Conservation (phyloP, 345 rosid species). For the Punica granatum region DNA sequence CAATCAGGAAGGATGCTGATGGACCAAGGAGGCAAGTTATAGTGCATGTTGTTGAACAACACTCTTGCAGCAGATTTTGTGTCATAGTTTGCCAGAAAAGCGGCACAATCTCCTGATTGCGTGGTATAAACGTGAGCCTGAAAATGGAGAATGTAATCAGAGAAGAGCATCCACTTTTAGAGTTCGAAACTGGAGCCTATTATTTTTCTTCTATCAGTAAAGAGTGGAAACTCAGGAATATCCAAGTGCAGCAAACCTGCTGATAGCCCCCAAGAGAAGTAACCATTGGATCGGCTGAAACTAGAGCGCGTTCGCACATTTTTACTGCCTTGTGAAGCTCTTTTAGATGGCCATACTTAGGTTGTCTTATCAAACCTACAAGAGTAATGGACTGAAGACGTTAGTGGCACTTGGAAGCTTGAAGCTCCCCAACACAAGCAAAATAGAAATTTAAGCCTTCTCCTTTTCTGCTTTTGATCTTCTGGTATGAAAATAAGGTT, state of each 20-base stretch:
- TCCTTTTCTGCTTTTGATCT: neutral
- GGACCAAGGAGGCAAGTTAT: slow-evolving; percentile 98
- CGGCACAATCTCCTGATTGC: slow-evolving; percentile 82
- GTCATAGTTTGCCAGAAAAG: slow-evolving; percentile 93
- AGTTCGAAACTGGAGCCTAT: neutral
- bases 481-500: neutral
- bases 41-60: slow-evolving; percentile 90
- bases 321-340: slow-evolving; percentile 92
- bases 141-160: slow-evolving; percentile 1
- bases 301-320: slow-evolving; percentile 85
- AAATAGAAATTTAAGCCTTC: neutral
- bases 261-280: slow-evolving; percentile 80
- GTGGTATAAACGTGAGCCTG: slow-evolving; percentile 81
- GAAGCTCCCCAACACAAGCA: neutral
- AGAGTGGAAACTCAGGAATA: neutral
- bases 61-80: slow-evolving; percentile 74
- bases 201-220: neutral
- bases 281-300: slow-evolving; percentile 73
- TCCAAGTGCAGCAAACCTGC: slow-evolving; percentile 37
- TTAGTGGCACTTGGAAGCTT: slow-evolving; percentile 12
- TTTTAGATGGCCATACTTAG: slow-evolving; percentile 93
- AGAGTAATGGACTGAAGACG: slow-evolving; percentile 4
- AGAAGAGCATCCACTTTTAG: neutral
- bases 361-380: slow-evolving; percentile 87
- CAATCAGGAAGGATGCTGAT: slow-evolving; percentile 98